A percentile compares a stretch with the other conserved stretches of the same genome.
Evolutionary conservation across 1,139 yeast species (phyloP).

Genomic region (Trichomonascaceae sp.): DNA sequence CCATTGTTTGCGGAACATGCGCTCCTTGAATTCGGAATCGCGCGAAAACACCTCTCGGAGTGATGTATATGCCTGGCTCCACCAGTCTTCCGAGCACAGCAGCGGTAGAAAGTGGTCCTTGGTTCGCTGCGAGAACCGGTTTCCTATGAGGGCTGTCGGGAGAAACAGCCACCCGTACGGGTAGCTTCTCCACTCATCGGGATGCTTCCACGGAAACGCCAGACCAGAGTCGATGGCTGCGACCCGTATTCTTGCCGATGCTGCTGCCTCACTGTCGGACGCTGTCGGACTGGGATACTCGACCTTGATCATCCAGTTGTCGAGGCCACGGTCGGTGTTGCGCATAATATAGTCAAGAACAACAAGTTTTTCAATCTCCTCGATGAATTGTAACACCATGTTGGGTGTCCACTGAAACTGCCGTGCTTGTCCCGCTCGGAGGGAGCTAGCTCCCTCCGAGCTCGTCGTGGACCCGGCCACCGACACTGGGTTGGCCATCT

Average conservation of each 20-base stretch:
- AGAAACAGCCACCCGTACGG: constrained; percentile 72
- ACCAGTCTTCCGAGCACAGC: constrained; percentile 52
- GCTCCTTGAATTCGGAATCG: constrained; percentile 49
- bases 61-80: constrained; percentile 46
- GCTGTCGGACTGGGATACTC: too few species aligned
- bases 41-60: constrained; percentile 38
- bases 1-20: constrained; percentile 58
- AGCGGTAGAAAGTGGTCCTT: constrained; percentile 46
- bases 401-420: constrained; percentile 49
- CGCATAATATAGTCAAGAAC: constrained; percentile 61
- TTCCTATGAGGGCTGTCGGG: constrained; percentile 52
- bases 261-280: constrained; percentile 6
- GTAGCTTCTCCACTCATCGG: constrained; percentile 71
- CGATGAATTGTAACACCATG: constrained; percentile 39
- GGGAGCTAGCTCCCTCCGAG: too few species aligned
- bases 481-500: too few species aligned
- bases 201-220: constrained; percentile 74
- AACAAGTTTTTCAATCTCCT: constrained; percentile 56
- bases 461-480: too few species aligned
- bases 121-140: constrained; percentile 48
- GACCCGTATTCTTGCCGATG: constrained; percentile 34
- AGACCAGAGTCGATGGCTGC: constrained; percentile 73
- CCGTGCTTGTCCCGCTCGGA: too few species aligned
- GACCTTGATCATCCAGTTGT: constrained; percentile 65
- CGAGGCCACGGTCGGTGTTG: constrained; percentile 63